Percentiles rank a stretch among this genome's conserved stretches.
Conservation (phyloP, 2,329 filamentous ascomycete genomes). For the Aspergillus aculeatus region DNA sequence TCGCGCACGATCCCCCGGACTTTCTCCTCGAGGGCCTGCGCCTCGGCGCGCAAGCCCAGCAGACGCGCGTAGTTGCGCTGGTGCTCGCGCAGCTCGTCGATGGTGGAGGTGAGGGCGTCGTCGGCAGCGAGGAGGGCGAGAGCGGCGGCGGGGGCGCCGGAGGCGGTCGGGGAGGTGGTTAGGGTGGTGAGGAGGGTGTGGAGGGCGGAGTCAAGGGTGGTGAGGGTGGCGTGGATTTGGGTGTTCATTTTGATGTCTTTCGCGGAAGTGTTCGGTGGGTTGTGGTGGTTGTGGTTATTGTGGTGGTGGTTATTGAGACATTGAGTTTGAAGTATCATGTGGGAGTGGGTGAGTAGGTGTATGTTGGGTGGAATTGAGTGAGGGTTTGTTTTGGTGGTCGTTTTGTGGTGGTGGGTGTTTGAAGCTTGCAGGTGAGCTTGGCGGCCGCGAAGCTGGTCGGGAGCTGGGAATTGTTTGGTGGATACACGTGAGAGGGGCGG, state of each 20-base stretch:
- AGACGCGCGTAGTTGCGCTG: slow-evolving; percentile 47
- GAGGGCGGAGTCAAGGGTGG: slow-evolving; percentile 43
- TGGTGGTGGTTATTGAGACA: neutral
- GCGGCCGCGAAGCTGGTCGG: too few species aligned
- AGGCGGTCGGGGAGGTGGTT: slow-evolving; percentile 45
- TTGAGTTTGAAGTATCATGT: too few species aligned
- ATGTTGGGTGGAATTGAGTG: too few species aligned
- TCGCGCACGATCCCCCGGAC: slow-evolving; percentile 44
- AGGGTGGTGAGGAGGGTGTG: slow-evolving; percentile 43
- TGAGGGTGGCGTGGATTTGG: slow-evolving; percentile 39
- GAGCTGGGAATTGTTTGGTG: too few species aligned
- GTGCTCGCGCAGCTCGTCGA: slow-evolving; percentile 31
- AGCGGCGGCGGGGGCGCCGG: slow-evolving; percentile 43
- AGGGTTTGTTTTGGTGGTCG: neutral
- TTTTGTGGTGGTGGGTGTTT: too few species aligned
- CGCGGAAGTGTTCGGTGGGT: slow-evolving; percentile 29
- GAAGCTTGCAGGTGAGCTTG: too few species aligned
- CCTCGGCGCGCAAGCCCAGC: slow-evolving; percentile 41
- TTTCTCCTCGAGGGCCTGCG: slow-evolving; percentile 38
- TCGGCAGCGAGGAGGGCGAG: slow-evolving; percentile 43
- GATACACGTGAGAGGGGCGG: too few species aligned
- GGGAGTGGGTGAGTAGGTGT: neutral
- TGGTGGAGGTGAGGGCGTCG: slow-evolving; percentile 31
- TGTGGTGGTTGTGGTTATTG: neutral
- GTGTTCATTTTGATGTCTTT: slow-evolving; percentile 38